Evolutionary conservation across 1,284 basidiomycete species (phyloP), one percentile per base, ranked within the genome.

Genomic region (Pseudozyma sp.): DNA sequence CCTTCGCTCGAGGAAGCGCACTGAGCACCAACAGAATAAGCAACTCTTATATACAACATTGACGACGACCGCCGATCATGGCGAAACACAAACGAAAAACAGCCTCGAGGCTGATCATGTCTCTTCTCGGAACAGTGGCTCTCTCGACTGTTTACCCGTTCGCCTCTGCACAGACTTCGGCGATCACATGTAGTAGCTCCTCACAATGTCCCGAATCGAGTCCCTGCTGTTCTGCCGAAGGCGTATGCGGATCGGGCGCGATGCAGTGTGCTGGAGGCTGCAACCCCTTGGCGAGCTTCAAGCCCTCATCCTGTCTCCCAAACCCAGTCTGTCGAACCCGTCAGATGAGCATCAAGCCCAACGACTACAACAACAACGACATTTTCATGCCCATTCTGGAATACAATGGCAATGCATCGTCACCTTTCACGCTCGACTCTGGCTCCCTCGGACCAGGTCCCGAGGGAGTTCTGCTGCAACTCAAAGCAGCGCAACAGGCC

Each of bases 261-360:
- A 61, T 62, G 68, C 77, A 80, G 29, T 81, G 80, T 58, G 77
- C 72, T 10, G 70, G 71, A n/a, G 81, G 81, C n/a, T 83, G 81
- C 45, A 61, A 82, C 19, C 76, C 81, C 0, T 24, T 76, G 64
- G 54, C 39, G 24, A 81, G 79, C 51, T 63, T 65, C 56, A 64
- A 66, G 40, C 37, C 79, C 10, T 48, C 52, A n/a, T 75, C 77
- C 5, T 83, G 81, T 49, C 54, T 75, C 11, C 69, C 81, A 10
- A 81, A 73, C 13, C 79, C 81, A 7, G 59, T 83, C 19, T 83
- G 81, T 53, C 54, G 47, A 34, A 56, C 63, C 16, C 66, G 71
- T 17, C 68, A 77, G 42, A 39, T 78, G 48, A 56, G 55, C 10
- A 54, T 83, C 50, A 17, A 56, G 30, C 72, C 77, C 7, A 42